phyloP scores from a whole-genome alignment of 495 filamentous ascomycete genomes.

The Letharia columbiana region DNA sequence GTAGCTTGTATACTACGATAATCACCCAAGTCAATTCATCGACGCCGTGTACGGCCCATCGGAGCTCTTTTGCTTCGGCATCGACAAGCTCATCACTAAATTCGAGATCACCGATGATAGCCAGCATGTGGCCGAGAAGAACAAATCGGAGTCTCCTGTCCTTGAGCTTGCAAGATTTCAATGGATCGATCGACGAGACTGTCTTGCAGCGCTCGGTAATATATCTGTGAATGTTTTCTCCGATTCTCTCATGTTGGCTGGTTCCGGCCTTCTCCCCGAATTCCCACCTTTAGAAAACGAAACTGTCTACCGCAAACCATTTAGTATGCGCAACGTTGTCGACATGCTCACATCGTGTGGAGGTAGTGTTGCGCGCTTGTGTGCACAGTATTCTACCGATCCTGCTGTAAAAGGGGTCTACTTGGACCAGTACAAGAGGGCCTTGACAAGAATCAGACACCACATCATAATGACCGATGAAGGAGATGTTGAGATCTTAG shows the following conservation, averaged over 20 bases:
- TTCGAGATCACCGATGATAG: constrained; percentile 41
- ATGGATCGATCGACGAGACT: constrained; percentile 62
- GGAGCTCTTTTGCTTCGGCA: constrained; percentile 81
- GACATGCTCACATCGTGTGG: constrained; percentile 61
- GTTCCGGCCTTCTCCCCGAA: constrained; percentile 65
- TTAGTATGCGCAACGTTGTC: constrained; percentile 57
- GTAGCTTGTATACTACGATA: constrained; percentile 75
- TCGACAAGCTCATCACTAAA: constrained; percentile 71
- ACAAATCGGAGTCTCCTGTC: constrained; percentile 3
- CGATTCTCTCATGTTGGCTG: constrained; percentile 75
- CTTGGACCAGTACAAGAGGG: constrained; percentile 73
- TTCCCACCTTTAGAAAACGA: constrained; percentile 67
- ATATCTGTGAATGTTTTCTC: constrained; percentile 66
- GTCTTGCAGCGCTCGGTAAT: constrained; percentile 60
- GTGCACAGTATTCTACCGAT: constrained; percentile 63
- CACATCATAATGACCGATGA: constrained; percentile 69
- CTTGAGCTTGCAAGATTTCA: constrained; percentile 55
- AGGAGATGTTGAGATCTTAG: constrained; percentile 64
- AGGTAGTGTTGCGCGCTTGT: constrained; percentile 52
- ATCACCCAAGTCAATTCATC: constrained; percentile 56
- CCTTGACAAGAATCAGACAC: constrained; percentile 76
- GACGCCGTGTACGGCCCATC: constrained; percentile 76
- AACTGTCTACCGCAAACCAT: constrained; percentile 34
- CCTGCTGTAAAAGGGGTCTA: constrained; percentile 64
- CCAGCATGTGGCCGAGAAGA: neutral